Evolutionary conservation across 305 asterid genomes (phyloP), one percentile per base, ranked within the genome.

Genomic region (Plantago lanceolata): DNA sequence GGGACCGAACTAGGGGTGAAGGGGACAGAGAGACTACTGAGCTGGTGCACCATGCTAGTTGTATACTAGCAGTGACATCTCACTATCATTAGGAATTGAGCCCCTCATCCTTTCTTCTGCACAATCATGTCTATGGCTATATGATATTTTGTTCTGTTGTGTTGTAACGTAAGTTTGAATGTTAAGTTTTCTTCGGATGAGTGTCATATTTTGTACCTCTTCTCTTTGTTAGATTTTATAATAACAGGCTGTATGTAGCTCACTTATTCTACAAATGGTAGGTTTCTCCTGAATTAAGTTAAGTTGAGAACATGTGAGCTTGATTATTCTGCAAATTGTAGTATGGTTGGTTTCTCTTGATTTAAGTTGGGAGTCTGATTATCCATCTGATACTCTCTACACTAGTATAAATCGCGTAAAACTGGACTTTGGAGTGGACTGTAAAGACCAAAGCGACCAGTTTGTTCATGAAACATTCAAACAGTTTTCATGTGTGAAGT

Each of bases 61-160:
- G 40, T 8, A 7, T 33, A 33, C 18, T 54, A 14, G 6, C 19
- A 26, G 8, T 55, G 59, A 55, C 37, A 55, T 55, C 12, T 55
- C 59, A 26, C 59, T 55, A 9, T 81, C 81, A 65, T 26, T 29
- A 51, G 19, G 62, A 54, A 63, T 69, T 54, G 72, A 55, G 63
- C 71, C 64, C 59, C 61, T 68, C 78, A 74, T 75, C 81, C 59
- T 45, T 35, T 54, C 54, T 56, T 19, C 35, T 57, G 43, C 24
- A 63, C 53, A 24, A 24, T 57, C 56, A 45, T 68, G 59, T 31
- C 17, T 24, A 37, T 26, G 59, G n/a, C n/a, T n/a, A 31, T 1
- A 3, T 55, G 19, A 55, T 8, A 55, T 55, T 55, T 71, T 68
- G 68, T 64, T 61, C 58, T 71, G 67, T 37, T 68, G 65, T 58